Evolutionary conservation across 495 filamentous ascomycete genomes (phyloP).

Genomic region (Barbatosphaeria neglecta): DNA sequence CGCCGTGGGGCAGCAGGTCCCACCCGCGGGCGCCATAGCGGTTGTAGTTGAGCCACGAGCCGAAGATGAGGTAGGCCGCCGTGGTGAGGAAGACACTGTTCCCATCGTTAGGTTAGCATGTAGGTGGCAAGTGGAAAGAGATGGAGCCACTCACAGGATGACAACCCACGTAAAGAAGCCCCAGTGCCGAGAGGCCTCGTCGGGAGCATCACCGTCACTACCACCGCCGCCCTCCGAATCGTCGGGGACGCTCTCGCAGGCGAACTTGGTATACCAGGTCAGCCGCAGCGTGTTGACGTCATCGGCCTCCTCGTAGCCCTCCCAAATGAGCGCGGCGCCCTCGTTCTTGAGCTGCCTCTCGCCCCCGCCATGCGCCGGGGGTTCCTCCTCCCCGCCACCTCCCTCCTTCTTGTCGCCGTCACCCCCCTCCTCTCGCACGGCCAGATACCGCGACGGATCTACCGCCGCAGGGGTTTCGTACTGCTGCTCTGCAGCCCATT

Average conservation of each 20-base stretch:
- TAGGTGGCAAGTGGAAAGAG: not conserved
- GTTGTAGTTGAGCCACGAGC: constrained; percentile 98
- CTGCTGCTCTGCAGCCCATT: constrained; percentile 37
- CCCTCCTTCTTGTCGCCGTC: constrained; percentile 14
- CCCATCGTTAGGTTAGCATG: constrained; percentile 4
- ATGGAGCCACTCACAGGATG: constrained; percentile 58
- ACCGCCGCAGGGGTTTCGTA: constrained; percentile 12
- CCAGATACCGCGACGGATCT: not conserved
- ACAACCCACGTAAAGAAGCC: constrained; percentile 97
- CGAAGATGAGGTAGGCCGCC: constrained; percentile 92
- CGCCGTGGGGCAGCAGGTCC: constrained; percentile 89
- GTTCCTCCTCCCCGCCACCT: constrained; percentile 3
- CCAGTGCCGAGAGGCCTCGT: constrained; percentile 44
- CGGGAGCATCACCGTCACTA: constrained; percentile 10
- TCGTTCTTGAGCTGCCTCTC: constrained; percentile 34
- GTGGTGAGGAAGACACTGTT: constrained; percentile 74
- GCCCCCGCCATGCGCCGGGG: constrained; percentile 22
- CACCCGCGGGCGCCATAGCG: constrained; percentile 88
- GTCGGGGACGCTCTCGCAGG: constrained; percentile 54
- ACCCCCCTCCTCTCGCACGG: constrained; percentile 11
- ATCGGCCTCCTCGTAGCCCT: constrained; percentile 51
- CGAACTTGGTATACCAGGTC: constrained; percentile 77
- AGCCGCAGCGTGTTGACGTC: constrained; percentile 49
- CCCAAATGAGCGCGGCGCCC: constrained; percentile 54
- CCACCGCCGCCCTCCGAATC: constrained; percentile 23